A percentile compares a stretch with the other conserved stretches of the same genome.
These are phyloP conservation scores for Besnoitia besnoiti DNA, from an alignment of 169 alveolate species.

Conservation along the genomic window DNA sequence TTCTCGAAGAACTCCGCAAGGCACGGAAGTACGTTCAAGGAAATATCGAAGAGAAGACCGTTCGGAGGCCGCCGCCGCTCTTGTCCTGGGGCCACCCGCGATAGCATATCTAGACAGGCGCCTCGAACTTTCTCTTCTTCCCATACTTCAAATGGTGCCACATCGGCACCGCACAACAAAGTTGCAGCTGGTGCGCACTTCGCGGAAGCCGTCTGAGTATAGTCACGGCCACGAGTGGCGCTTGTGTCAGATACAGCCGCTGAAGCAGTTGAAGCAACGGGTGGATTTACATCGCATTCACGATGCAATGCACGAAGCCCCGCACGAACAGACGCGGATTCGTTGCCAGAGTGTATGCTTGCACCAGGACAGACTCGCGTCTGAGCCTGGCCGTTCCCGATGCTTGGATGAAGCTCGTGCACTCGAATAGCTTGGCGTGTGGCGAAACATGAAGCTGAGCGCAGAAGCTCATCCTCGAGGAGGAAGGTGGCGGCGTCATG, in stretches of 20 bases:
- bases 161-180: neutral
- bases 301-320: no score
- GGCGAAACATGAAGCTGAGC: no score
- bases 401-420: no score
- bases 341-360: neutral
- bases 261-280: no score
- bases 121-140: neutral
- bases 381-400: neutral
- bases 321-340: neutral
- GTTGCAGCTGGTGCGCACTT: no score
- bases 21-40: neutral
- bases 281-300: no score
- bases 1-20: slow-evolving; percentile 4
- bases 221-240: no score
- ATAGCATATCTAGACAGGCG: neutral
- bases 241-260: no score
- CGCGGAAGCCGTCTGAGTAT: no score
- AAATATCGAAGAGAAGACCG: neutral
- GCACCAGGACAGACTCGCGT: neutral
- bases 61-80: neutral
- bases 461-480: neutral
- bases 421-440: no score
- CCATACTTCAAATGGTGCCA: neutral
- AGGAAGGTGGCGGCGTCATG: neutral
- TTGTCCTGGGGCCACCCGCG: neutral